Evolutionary conservation across 2,329 filamentous ascomycete species (phyloP).

Genomic region (Fusarium solani-melongenae): DNA sequence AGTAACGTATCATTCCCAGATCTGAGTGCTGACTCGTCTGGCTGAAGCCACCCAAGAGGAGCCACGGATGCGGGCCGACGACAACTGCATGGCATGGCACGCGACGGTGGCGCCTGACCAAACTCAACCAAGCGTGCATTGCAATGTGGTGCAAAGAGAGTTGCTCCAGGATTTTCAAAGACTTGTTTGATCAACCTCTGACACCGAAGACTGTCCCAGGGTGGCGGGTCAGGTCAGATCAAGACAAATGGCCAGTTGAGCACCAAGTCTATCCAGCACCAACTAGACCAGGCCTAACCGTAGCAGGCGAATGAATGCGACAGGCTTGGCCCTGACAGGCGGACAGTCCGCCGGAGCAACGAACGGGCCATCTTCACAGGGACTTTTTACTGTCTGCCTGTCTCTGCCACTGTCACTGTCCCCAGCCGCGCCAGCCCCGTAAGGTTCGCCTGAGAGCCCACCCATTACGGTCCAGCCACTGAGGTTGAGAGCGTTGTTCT

Average conservation of each 20-base stretch:
- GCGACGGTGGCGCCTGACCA: not conserved
- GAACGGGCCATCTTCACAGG: not conserved
- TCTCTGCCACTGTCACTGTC: not conserved
- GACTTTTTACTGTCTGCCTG: not conserved
- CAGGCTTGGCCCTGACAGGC: not conserved
- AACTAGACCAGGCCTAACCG: not conserved
- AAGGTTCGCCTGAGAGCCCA: not conserved
- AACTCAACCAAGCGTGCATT: not conserved
- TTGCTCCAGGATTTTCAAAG: not conserved
- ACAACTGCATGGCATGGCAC: constrained; percentile 21
- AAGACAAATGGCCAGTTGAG: constrained; percentile 4
- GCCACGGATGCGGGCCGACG: constrained; percentile 18
- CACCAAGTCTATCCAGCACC: not conserved
- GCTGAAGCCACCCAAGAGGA: constrained; percentile 18
- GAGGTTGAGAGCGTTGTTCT: constrained; percentile 25
- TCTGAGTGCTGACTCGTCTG: constrained; percentile 25
- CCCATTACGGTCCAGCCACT: constrained; percentile 4
- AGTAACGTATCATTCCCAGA: constrained; percentile 35
- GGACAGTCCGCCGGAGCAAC: not conserved
- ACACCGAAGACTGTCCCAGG: not conserved
- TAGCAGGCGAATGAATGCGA: not conserved
- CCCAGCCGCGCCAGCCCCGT: not conserved
- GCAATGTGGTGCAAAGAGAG: not conserved
- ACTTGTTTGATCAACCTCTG: constrained; percentile 4
- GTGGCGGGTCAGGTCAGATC: constrained; percentile 14